Evolutionary conservation across 169 alveolate species (phyloP), one percentile per base, ranked within the genome.

Genomic region (Amoebophrya sp.): DNA sequence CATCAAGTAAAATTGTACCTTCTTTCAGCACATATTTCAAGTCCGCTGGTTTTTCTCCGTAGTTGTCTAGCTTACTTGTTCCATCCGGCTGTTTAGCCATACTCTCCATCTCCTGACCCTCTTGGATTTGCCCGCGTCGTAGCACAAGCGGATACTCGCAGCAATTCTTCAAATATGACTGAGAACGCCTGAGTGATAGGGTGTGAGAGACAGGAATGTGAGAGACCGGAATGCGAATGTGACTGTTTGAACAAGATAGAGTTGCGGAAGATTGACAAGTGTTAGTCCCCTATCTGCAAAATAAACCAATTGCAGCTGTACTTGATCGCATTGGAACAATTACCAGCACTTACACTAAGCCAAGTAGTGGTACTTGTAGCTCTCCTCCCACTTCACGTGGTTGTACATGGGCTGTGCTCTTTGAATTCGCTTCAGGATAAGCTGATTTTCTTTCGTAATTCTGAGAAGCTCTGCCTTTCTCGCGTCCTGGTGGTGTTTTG

Each of bases 351-450:
- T n/a, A n/a, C n/a, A n/a, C n/a, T n/a, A n/a, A 53, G 76, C 76
- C 76, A 23, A 53, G n/a, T 10, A 14, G 76, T 23, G 76, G n/a
- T 65, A 65, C 83, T 65, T 65, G 83, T 41, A 90, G 23, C 78
- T 41, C 92, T 90, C 78, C 26, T 90, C 92, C 92, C 92, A 90
- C 29, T 90, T 41, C 14, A 90, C 78, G 65, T 90, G 92, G 65
- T 65, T 90, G 65, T 90, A 90, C 78, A 41, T 53, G 3, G 92
- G 92, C 40, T 41, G 92, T 14, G 92, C 77, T 26, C 55, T 29
- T 78, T 90, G 92, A 1, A 90, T 90, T 26, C 92, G 77, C 41
- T 38, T 40, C 40, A 90, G 92, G 0, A 90, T 90, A 41, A 53
- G 83, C 78, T 41, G 92, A 34, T 90, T 90, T 26, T 90, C 92